These are phyloP conservation scores for Dictyostelium brefeldianum DNA, from an alignment of 78 protist genomes.

Conservation along the genomic window DNA sequence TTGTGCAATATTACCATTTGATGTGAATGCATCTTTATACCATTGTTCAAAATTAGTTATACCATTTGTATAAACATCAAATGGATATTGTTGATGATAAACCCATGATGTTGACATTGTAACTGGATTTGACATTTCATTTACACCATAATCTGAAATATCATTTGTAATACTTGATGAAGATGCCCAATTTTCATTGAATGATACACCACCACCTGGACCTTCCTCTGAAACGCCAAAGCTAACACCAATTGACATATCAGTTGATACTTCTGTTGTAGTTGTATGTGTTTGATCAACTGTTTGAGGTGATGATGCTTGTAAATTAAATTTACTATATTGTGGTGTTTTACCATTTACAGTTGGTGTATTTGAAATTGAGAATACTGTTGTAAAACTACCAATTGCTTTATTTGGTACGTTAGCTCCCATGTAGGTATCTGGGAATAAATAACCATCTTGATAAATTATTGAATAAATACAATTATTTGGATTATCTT, in stretches of 20 bases:
- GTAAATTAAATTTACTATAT: neutral
- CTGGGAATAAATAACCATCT: slow-evolving; percentile 14
- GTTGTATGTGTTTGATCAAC: slow-evolving; percentile 26
- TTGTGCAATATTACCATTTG: neutral
- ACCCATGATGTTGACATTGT: slow-evolving; percentile 25
- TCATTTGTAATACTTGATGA: neutral
- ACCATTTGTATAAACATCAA: slow-evolving; percentile 31
- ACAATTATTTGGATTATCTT: slow-evolving; percentile 11
- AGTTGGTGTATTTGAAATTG: neutral
- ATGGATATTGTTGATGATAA: slow-evolving; percentile 53
- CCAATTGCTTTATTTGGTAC: slow-evolving; percentile 16
- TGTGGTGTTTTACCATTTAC: neutral
- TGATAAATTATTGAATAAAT: neutral
- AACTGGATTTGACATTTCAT: slow-evolving; percentile 36
- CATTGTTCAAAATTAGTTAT: neutral
- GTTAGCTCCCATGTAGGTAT: neutral
- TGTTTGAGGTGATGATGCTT: slow-evolving; percentile 33
- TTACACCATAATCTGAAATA: slow-evolving; percentile 31
- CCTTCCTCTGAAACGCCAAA: neutral
- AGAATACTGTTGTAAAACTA: neutral
- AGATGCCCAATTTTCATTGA: neutral
- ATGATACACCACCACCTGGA: slow-evolving; percentile 11
- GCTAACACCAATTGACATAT: neutral
- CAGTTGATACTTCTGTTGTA: neutral
- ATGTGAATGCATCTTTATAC: slow-evolving; percentile 9